Base-by-base conservation (phyloP, 352 stramenopile genomes). In the Pythium pyrilobum region DNA sequence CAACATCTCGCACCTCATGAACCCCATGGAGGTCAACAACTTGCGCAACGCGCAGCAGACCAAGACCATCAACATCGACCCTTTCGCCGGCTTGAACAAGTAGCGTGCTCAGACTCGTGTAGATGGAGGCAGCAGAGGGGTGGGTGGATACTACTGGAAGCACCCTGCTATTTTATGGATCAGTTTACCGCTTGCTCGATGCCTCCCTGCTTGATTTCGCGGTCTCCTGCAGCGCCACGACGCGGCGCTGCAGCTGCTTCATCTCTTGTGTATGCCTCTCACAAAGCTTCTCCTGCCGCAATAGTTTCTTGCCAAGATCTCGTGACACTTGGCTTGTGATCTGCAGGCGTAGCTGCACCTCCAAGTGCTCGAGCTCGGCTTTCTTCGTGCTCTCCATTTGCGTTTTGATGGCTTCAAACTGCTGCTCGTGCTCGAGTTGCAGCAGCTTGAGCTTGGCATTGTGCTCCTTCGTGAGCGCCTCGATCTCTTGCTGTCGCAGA, bases 1-100 rank as follows among this genome's bases (percentile, higher is more conserved):
- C 64, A 90, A 82, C 62, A 92, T 92, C 47, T 90, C 82, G 11
- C 75, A 88, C 56, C 59, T 90, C 37, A 87, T 92, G 80, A 88
- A 90, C 55, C 82, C 82, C 11, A 77, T 69, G 38, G 81, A 74
- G 34, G 68, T 90, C 46, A 77, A 72, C 50, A 66, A 71, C 38
- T 68, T 67, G 8, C 48, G 43, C 60, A 73, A 52, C 54, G 52
- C 61, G 18, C 68, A 77, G 45, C 52, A 69, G 16, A 52, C 64
- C 66, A 85, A 89, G 64, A 72, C 69, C 43, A 91, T 93, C 62
- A 87, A 89, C 57, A 93, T 93, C 51, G 81, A 93, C 57, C 66
- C 82, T 9, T 93, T 93, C 56, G 77, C 80, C 28, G 68, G 66
- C 18, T 62, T 92, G 67, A 56, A 60, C 4, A 32, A 43, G 18